Evolutionary conservation across 2,329 filamentous ascomycete species (phyloP), one percentile per base, ranked within the genome.

Genomic region (Talaromyces sp.): DNA sequence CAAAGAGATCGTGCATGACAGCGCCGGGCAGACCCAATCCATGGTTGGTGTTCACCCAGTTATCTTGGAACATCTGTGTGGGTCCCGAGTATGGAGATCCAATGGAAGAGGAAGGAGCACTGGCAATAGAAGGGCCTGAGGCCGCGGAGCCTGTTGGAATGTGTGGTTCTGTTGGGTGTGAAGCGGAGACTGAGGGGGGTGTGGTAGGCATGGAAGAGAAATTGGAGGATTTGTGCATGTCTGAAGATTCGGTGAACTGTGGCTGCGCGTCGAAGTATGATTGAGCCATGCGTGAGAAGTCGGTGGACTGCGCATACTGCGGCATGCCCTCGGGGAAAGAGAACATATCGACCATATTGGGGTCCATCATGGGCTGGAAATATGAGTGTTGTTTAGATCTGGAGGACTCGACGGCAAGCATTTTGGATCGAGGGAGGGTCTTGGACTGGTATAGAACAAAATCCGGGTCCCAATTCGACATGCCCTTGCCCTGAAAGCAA

Each of bases 11-110:
- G 36, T 80, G 75, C 60, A 82, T 76, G 57, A 89, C 82, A 56
- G 90, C 88, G 65, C 79, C 75, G 27, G 86, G 86, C 60, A 88
- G 77, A 46, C 80, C 82, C 32, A 88, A 74, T 48, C 80, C 80
- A 47, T 82, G 73, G 54, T 75, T 69, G 54, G 77, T 70, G 40
- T 75, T 71, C 59, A 79, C 71, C 83, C 85, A 89, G 54, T 85
- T 82, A 41, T 84, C 77, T 46, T 83, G 79, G 63, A 77, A 76
- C 55, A 82, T 82, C 58, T 81, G 82, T 51, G 81, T 80, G 64
- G 82, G 80, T 57, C 82, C 80, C 1, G 85, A 86, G 63, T 85
- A 83, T 22, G 86, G 86, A 19, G 86, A 89, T 51, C 85, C 85
- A 56, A 86, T 82, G 49, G 83, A 84, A 8, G 86, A 89, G 1